Percentiles rank a stretch among this genome's conserved stretches.
Evolutionary conservation across 176 grass and related monocot species (phyloP).

Genomic region (Themeda triandra): DNA sequence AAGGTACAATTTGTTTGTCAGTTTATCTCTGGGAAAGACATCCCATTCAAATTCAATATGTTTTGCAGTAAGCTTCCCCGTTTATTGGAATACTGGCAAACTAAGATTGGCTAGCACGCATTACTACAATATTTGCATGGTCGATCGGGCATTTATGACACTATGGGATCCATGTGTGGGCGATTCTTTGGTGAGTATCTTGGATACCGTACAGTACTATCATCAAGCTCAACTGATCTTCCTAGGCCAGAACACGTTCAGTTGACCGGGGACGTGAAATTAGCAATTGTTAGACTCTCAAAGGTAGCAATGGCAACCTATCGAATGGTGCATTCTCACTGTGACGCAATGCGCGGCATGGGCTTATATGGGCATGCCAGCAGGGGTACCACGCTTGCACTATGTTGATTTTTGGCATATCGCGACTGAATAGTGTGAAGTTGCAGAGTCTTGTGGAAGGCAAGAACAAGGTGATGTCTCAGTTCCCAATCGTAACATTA

Average conservation of each 20-base stretch:
- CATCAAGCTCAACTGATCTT: too few relatives aligned
- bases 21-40: not conserved
- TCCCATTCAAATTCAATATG: not conserved
- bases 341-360: not conserved
- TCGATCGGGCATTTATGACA: not conserved
- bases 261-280: too few relatives aligned
- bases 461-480: not conserved
- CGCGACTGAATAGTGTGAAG: not conserved
- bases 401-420: not conserved
- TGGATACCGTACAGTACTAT: not conserved
- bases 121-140: not conserved
- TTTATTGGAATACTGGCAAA: not conserved
- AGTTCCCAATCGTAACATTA: not conserved
- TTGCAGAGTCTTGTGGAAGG: not conserved
- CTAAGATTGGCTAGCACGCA: not conserved
- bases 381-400: too few relatives aligned
- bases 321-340: not conserved
- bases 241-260: too few relatives aligned
- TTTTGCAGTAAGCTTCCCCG: too few relatives aligned
- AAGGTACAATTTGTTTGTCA: not conserved
- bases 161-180: not conserved
- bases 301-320: not conserved
- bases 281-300: too few relatives aligned
- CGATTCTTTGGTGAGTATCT: not conserved
- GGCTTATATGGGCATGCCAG: too few relatives aligned